Conservation (phyloP, 192 early-diverging fungal genomes). For the Coemansia sp. region DNA sequence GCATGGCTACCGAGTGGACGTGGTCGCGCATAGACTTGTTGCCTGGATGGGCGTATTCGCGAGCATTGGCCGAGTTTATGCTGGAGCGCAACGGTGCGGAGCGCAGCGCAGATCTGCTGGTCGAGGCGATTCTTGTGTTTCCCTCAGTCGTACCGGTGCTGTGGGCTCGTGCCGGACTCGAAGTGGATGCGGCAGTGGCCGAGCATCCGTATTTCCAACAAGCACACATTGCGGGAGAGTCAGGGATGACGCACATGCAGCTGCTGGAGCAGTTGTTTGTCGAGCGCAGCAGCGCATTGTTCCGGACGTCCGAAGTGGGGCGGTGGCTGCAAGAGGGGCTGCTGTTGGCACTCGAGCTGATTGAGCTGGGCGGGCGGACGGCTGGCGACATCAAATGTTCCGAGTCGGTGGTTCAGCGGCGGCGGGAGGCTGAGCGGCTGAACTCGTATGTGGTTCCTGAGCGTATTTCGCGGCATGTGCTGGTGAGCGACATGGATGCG, state of each 20-base stretch:
- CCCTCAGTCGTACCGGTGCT: constrained; percentile 66
- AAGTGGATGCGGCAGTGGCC: constrained; percentile 59
- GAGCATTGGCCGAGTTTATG: constrained; percentile 78
- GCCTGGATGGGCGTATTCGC: constrained; percentile 76
- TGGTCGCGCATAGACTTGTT: constrained; percentile 40
- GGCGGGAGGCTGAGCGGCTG: constrained; percentile 17
- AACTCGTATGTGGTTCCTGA: constrained; percentile 47
- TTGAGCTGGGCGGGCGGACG: constrained; percentile 7
- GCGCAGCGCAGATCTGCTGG: constrained; percentile 56
- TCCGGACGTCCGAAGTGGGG: constrained; percentile 78
- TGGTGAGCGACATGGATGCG: constrained; percentile 46
- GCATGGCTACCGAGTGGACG: constrained; percentile 38
- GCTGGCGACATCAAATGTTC: neutral
- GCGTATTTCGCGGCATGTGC: constrained; percentile 49
- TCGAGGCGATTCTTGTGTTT: constrained; percentile 70
- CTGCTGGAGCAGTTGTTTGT: constrained; percentile 71
- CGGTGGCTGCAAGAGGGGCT: constrained; percentile 57
- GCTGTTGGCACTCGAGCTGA: constrained; percentile 38
- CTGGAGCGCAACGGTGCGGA: constrained; percentile 51
- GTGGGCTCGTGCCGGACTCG: constrained; percentile 64
- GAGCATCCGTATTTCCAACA: constrained; percentile 59
- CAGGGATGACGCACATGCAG: constrained; percentile 58
- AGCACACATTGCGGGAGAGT: constrained; percentile 25
- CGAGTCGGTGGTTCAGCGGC: constrained; percentile 6
- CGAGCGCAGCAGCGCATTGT: constrained; percentile 71